phyloP scores from a whole-genome alignment of 768 basidiomycete genomes.

The Tubosaeta sp. region DNA sequence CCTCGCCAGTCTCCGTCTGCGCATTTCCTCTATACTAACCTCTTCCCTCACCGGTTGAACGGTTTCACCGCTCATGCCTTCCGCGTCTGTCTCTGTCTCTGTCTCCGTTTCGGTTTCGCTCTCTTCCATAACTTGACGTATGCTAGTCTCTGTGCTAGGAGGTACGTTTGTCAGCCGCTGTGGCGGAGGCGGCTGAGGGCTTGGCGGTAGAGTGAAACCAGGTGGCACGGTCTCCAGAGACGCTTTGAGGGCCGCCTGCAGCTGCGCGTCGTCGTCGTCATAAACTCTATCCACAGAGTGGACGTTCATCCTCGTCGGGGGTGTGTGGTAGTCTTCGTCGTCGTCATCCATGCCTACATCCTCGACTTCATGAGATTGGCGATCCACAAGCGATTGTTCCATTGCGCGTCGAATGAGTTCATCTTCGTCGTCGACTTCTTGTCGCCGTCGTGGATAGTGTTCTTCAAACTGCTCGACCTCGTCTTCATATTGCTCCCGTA shows the following conservation, averaged over 20 bases:
- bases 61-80: slow-evolving; percentile 2
- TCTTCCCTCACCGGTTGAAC: slow-evolving; percentile 27
- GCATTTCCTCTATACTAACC: slow-evolving; percentile 61
- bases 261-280: slow-evolving; percentile 83
- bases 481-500: slow-evolving; percentile 52
- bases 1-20: slow-evolving; percentile 56
- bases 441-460: slow-evolving; percentile 4
- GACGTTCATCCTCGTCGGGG: neutral
- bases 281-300: slow-evolving; percentile 44
- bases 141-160: neutral
- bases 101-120: slow-evolving; percentile 36
- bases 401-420: slow-evolving; percentile 48
- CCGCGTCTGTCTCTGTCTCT: slow-evolving; percentile 32
- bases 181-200: slow-evolving; percentile 7
- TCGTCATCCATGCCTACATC: slow-evolving; percentile 24
- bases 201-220: slow-evolving; percentile 42
- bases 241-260: slow-evolving; percentile 84
- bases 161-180: slow-evolving; percentile 15
- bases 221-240: slow-evolving; percentile 65
- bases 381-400: slow-evolving; percentile 23
- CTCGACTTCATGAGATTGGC: slow-evolving; percentile 15
- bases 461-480: slow-evolving; percentile 30
- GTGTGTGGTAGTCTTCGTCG: slow-evolving; percentile 10
- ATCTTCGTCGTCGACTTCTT: slow-evolving; percentile 38
- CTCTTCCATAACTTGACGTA: slow-evolving; percentile 12